Percentiles rank a stretch among this genome's conserved stretches.
Conservation (phyloP, 768 basidiomycete species). For the Termitomyces sp. region DNA sequence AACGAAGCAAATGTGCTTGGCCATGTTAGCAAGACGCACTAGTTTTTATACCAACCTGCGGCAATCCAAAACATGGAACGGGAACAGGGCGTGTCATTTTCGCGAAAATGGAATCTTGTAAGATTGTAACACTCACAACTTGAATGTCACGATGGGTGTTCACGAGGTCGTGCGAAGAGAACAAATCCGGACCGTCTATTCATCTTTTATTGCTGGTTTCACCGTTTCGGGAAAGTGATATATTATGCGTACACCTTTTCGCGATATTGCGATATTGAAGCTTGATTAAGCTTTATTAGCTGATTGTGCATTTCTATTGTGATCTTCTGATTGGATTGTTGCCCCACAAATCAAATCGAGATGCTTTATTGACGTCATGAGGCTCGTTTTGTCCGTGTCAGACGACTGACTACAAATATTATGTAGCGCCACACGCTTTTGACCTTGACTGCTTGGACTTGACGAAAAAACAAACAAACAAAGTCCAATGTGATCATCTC, state of each 20-base stretch:
- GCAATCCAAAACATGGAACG: not conserved
- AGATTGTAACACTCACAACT: not conserved
- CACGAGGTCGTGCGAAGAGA: not conserved
- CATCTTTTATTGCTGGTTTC: not conserved
- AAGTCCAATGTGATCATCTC: not conserved
- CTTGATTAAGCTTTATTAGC: not conserved
- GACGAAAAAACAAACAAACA: not conserved
- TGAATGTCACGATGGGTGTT: not conserved
- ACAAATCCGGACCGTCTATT: not conserved
- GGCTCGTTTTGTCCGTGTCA: not conserved
- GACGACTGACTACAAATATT: not conserved
- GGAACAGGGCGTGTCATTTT: not conserved
- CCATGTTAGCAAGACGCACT: not conserved
- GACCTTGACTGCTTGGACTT: not conserved
- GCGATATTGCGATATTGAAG: not conserved
- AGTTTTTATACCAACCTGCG: constrained; percentile 1
- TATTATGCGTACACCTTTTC: not conserved
- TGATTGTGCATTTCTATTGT: not conserved
- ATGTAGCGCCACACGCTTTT: not conserved
- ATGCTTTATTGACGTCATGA: not conserved
- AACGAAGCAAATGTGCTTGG: not conserved
- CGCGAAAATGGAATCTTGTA: not conserved
- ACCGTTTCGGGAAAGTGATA: constrained; percentile 1
- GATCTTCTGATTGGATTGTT: not conserved
- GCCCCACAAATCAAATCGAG: not conserved